Base-by-base conservation (phyloP, 192 early-diverging fungal genomes). In the Coemansia reversa region DNA sequence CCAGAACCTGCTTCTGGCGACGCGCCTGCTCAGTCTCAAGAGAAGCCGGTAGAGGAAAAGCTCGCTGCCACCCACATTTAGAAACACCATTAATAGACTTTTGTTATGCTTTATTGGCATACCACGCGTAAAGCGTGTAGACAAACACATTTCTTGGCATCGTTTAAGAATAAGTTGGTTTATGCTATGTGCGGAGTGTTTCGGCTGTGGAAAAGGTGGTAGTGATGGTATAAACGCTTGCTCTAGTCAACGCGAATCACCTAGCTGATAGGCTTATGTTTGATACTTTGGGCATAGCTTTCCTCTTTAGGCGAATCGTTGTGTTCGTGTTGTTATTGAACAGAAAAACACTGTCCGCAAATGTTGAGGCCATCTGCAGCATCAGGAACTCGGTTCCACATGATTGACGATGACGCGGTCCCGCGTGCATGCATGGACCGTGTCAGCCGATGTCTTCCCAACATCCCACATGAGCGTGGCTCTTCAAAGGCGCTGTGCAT, bases 21-120 rank as follows among this genome's bases (percentile, higher is more conserved):
- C 6, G 54, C 25, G n/a, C 18, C 55, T 25, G 74, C 42, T 24
- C 54, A 35, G 7, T 28, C 60, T 30, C 45, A 55, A 19, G 53
- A 63, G 60, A 39, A 67, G 47, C 23, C 55, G 7, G 59, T 58
- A 23, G 67, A 65, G 63, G 67, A 70, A 16, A 62, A 70, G 74
- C 74, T 69, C 20, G 60, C 64, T 1, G 53, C 58, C 25, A 51
- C 67, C 9, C 62, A 63, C 49, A 65, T 75, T 23, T 75, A 68
- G 51, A 51, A 51, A 29, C 25, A 51, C 11, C 27, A 48, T 14
- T 14, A 45, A 16, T 45, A 45, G 39, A 4, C 14, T 45, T 11
- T 14, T 45, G 39, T 45, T 45, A 45, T 25, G 52, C 18, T 27
- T 24, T 52, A 33, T 24, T 50, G 18, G 27, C 29, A 1, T 20